phyloP scores from a whole-genome alignment of 1,284 basidiomycete genomes.

The Pascua guehoae region DNA sequence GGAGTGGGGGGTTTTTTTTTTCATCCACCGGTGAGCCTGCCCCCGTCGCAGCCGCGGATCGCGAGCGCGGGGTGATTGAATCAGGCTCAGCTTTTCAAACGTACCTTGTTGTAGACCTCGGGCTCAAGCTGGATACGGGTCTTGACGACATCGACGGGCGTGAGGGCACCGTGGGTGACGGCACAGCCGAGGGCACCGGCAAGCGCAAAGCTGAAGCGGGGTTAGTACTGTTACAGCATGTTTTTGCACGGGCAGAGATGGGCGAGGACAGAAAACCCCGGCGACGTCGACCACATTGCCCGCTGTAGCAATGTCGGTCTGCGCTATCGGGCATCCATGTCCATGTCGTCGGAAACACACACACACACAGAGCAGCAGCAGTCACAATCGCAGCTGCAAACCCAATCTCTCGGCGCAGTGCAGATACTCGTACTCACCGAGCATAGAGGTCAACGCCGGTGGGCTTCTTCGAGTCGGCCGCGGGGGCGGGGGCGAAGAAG shows the following conservation, averaged over 20 bases:
- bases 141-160: conserved; percentile 91
- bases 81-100: conserved; percentile 16
- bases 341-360: too few species aligned
- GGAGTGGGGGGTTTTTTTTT: not conserved
- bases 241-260: not conserved
- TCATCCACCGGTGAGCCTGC: too few species aligned
- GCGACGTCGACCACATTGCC: not conserved
- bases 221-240: conserved; percentile 3
- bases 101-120: conserved; percentile 56
- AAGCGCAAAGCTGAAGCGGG: conserved; percentile 55
- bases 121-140: conserved; percentile 91
- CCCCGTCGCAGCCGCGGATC: not conserved
- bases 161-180: conserved; percentile 88
- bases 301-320: too few species aligned
- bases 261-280: not conserved
- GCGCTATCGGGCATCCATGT: not conserved
- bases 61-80: not conserved
- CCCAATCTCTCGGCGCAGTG: too few species aligned
- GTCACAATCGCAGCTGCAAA: not conserved
- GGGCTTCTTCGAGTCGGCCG: conserved; percentile 42
- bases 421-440: conserved; percentile 30
- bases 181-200: conserved; percentile 91
- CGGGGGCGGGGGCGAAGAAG: conserved; percentile 50
- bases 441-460: conserved; percentile 53
- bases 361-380: not conserved